Percentiles rank a stretch among this genome's conserved stretches.
phyloP scores from a whole-genome alignment of 805 yeast genomes.

The Komagataella ulmi region DNA sequence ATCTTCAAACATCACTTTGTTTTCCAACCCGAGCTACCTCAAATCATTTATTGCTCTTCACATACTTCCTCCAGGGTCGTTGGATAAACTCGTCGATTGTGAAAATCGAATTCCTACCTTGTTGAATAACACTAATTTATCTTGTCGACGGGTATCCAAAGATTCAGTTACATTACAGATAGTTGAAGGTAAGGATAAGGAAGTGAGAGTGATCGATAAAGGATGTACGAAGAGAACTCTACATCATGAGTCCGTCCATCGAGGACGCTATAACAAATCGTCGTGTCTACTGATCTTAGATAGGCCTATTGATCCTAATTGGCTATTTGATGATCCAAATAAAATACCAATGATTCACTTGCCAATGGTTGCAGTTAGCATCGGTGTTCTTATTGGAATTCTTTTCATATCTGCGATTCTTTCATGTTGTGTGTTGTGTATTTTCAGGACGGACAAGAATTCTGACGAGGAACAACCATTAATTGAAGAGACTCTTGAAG shows the following conservation, averaged over 20 bases:
- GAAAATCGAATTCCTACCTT: constrained; percentile 28
- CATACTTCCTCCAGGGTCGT: constrained; percentile 45
- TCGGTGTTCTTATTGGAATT: constrained; percentile 56
- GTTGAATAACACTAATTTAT: constrained; percentile 27
- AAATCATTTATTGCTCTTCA: constrained; percentile 53
- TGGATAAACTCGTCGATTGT: constrained; percentile 34
- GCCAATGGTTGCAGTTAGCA: constrained; percentile 53
- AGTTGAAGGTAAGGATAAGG: constrained; percentile 36
- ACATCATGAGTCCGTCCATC: background rate
- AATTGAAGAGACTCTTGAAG: background rate
- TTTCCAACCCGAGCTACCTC: constrained; percentile 20
- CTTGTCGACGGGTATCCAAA: constrained; percentile 26
- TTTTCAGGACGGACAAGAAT: constrained; percentile 15
- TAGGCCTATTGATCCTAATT: constrained; percentile 47
- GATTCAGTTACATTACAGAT: constrained; percentile 25
- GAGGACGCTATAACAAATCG: background rate
- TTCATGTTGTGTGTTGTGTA: constrained; percentile 21
- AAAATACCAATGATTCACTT: constrained; percentile 25
- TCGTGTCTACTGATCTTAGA: constrained; percentile 42
- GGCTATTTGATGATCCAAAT: constrained; percentile 31
- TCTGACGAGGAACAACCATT: background rate
- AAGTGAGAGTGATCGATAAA: constrained; percentile 41
- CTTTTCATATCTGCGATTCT: constrained; percentile 20
- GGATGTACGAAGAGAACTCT: constrained; percentile 34
- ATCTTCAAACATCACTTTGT: constrained; percentile 34